Base-by-base conservation (phyloP, 2,329 filamentous ascomycete species). In the Alternaria triticina region DNA sequence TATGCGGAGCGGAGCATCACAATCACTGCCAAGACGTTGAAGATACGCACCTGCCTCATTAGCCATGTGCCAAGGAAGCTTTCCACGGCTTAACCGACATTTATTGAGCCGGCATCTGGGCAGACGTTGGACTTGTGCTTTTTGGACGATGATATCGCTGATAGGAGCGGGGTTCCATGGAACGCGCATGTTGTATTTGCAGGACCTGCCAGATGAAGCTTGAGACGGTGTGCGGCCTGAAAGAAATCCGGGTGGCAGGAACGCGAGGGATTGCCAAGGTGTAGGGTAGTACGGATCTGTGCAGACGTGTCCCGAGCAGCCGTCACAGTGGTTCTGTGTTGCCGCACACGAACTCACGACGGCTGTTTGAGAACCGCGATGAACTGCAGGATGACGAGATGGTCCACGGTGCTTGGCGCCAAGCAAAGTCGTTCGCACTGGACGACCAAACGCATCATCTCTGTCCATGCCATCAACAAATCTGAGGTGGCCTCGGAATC, bases 161-260 rank as follows among this genome's bases (percentile, higher is more conserved):
- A 70, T 71, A 70, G 27, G 64, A 65, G 67, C 65, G 67, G 66
- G 62, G 59, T 57, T 46, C 46, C 33, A 60, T 43, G 67, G 57
- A 40, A 61, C 46, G 46, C 50, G 66, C 62, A 61, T 57, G 57
- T 54, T 47, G 57, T 49, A 17, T 40, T 58, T 62, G 54, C 54
- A 61, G 57, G 71, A 74, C 71, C 70, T 74, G 67, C 71, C 70
- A 28, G 25, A 68, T 67, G 56, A 40, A 59, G 69, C 40, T 56
- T 64, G 59, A 66, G n/a, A 54, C 45, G 46, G 56, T 9, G 61
- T 50, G 47, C 54, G 57, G 63, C 56, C 60, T 36, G 22, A 33
- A 20, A 50, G 27, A 20, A 22, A 45, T 33, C 20, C 33, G 33
- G 55, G 57, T 62, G 61, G 44, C 51, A 60, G 57, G 45, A 47